Base-by-base conservation (phyloP, 108 stramenopile species). In the Discostella pseudostelligera region DNA sequence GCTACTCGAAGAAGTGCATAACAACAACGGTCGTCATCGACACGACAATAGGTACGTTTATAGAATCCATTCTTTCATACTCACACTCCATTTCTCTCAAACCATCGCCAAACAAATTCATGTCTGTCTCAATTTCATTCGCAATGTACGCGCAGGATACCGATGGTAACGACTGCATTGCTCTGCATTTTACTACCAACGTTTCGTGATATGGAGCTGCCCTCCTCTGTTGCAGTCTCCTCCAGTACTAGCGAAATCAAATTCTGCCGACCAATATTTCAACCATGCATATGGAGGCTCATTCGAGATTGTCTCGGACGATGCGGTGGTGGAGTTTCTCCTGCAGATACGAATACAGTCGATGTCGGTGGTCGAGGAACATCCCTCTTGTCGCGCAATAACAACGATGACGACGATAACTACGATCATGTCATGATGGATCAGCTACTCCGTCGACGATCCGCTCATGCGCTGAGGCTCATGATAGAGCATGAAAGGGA, bases 361-460 rank as follows among this genome's bases (percentile, higher is more conserved):
- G 62, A 64, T 37, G 57, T 39, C 17, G 59, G 61, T 45, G 78
- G 51, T 0, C 60, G 53, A 29, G 64, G 65, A 16, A 59, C 40
- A 46, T 65, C 59, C 43, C 49, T 70, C 42, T 35, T 66, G 10
- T 83, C 42, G 46, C 60, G 69, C 37, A 22, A 13, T 44, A 19
- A 17, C 24, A 24, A 29, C 48, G 35, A 22, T 10, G 28, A 37
- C 14, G 2, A 39, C 13, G 35, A 20, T 0, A 49, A 49, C 8
- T 40, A 40, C 32, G 56, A 60, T 56, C 42, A 46, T 22, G 54
- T 37, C 19, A 43, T 65, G 4, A 39, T 47, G 59, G 65, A 75
- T 69, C 50, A 80, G 24, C 49, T 87, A 4, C 51, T 90, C 10
- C 83, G 89, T 22, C 70, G 86, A 56, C 75, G 89, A 46, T 87